phyloP scores from a whole-genome alignment of 805 yeast species.

The Metschnikowia koreensis region DNA sequence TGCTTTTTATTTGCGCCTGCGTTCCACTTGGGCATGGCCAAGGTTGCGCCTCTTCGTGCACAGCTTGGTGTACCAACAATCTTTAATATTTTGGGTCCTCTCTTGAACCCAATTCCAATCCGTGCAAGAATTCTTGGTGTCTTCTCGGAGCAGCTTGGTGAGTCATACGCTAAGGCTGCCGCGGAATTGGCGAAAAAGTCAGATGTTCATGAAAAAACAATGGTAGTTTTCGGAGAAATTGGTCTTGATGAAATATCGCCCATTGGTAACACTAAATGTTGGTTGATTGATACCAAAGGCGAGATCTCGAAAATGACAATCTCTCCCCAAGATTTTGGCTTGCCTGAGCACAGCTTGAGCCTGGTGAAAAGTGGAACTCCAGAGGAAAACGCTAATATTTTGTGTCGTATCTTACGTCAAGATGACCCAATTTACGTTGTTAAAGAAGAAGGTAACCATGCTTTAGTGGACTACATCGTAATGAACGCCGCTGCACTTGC shows the following conservation, averaged over 20 bases:
- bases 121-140: conserved; percentile 88
- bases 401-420: conserved; percentile 45
- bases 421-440: conserved; percentile 48
- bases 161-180: conserved; percentile 80
- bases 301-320: conserved; percentile 44
- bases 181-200: conserved; percentile 53
- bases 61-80: conserved; percentile 86
- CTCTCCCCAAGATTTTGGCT: conserved; percentile 77
- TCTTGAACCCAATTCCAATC: conserved; percentile 84
- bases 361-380: conserved; percentile 86
- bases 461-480: conserved; percentile 85
- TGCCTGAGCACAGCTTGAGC: conserved; percentile 66
- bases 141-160: conserved; percentile 74
- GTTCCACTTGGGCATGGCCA: conserved; percentile 88
- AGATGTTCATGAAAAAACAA: conserved; percentile 51
- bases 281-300: conserved; percentile 59
- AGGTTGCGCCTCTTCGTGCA: conserved; percentile 75
- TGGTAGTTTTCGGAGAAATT: conserved; percentile 90
- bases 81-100: conserved; percentile 91
- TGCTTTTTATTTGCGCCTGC: conserved; percentile 88
- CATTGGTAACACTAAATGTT: conserved; percentile 73
- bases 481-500: conserved; percentile 88
- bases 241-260: conserved; percentile 96
- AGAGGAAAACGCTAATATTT: conserved; percentile 67
- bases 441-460: conserved; percentile 39